Base-by-base conservation (phyloP, 257 asterid genomes). In the Misopates orontium region DNA sequence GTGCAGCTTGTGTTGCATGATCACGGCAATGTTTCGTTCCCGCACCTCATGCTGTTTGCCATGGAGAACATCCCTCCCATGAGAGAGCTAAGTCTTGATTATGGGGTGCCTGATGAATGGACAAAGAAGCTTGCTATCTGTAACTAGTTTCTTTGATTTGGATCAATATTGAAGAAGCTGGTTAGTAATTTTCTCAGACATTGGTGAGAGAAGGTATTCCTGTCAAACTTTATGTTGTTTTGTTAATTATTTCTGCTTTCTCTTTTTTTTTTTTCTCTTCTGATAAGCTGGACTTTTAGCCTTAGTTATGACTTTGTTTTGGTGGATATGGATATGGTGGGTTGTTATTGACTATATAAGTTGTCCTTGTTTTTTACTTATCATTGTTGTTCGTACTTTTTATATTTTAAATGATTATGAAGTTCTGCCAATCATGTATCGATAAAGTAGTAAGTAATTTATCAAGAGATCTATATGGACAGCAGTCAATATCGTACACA, bases 41-140 rank as follows among this genome's bases (percentile, higher is more conserved):
- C 97, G 11, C 97, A 74, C 70, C 78, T 89, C 17, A 92, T 92
- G 97, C 74, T 92, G 51, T 89, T 92, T 79, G 93, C 98, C 11
- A 72, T 80, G 83, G 98, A 92, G 82, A 87, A 87, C 71, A 87
- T 92, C 53, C 94, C 98, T 70, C 98, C 98, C 19, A 40, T 89
- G 80, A 77, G 87, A 77, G 97, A 87, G 79, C 82, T 92, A 54
- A 82, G 91, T 66, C 72, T 92, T 57, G 97, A 92, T 77, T 89
- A 92, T 77, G 98, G 97, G 19, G 84, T 89, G 49, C 84, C 83
- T 18, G 95, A 87, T 74, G 97, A 89, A 45, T 73, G 63, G 64
- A 73, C 73, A 15, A 95, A 82, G 60, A 87, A 92, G 67, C 92
- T 92, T 73, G 82, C 96, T 42, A 81, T 92, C 63, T 87, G 97